Evolutionary conservation across 352 stramenopile genomes (phyloP).

Genomic region (Globisporangium okanoganense): DNA sequence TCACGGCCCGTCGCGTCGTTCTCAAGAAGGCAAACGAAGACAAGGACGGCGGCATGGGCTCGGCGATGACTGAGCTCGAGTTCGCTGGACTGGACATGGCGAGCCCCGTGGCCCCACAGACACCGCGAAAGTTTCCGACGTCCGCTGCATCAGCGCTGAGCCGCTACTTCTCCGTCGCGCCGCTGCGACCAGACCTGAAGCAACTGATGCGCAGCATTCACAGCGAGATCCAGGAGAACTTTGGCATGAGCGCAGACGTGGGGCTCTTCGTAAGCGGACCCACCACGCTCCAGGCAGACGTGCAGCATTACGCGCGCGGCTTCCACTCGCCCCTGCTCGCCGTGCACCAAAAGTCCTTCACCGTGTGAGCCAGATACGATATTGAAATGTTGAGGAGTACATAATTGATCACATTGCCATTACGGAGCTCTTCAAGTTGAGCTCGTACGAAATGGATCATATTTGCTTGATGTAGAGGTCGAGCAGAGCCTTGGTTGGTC

Average conservation of each 20-base stretch:
- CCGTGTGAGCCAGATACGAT: constrained; percentile 25
- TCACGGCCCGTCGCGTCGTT: constrained; percentile 12
- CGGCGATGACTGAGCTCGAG: constrained; percentile 42
- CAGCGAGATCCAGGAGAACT: constrained; percentile 48
- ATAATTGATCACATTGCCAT: neutral
- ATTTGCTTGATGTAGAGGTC: neutral
- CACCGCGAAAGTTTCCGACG: constrained; percentile 28
- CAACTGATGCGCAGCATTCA: constrained; percentile 30
- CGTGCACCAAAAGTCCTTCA: constrained; percentile 47
- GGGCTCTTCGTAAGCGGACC: constrained; percentile 46
- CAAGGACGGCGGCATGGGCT: constrained; percentile 17
- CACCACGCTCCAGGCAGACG: constrained; percentile 30
- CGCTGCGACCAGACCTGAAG: constrained; percentile 35
- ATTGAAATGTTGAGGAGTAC: neutral
- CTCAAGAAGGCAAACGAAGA: constrained; percentile 12
- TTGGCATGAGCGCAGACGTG: constrained; percentile 35
- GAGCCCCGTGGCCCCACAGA: constrained; percentile 29
- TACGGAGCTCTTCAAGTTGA: neutral
- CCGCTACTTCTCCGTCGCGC: constrained; percentile 32
- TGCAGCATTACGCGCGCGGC: constrained; percentile 21
- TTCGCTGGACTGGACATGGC: constrained; percentile 26
- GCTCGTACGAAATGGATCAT: neutral
- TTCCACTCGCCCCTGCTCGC: constrained; percentile 31
- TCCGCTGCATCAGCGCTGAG: constrained; percentile 25
- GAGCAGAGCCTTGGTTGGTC: neutral